Percentiles rank a stretch among this genome's conserved stretches.
These are phyloP conservation scores for Erodium maritimum DNA, from an alignment of 345 rosid species.

Conservation along the genomic window DNA sequence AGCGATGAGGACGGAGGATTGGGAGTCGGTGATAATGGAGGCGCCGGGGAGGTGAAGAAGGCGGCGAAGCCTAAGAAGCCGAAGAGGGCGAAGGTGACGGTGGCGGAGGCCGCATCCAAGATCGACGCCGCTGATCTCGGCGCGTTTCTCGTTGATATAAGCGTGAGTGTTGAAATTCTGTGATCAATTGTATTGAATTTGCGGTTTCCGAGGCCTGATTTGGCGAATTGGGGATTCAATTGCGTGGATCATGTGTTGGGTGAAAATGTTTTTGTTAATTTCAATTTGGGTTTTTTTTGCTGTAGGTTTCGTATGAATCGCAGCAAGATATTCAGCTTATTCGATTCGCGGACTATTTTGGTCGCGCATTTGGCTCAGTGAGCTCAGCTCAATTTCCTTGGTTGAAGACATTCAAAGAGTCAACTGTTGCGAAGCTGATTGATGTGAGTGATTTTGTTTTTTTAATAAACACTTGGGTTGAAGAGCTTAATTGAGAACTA, in stretches of 20 bases:
- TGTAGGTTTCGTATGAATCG: conserved; percentile 47
- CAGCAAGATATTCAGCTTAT: conserved; percentile 58
- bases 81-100: conserved; percentile 55
- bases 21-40: conserved; percentile 17
- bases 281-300: conserved; percentile 3
- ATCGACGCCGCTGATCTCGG: conserved; percentile 42
- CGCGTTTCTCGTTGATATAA: conserved; percentile 42
- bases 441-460: conserved; percentile 35
- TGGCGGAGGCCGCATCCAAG: conserved; percentile 49
- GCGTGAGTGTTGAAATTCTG: conserved; percentile 23
- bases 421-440: conserved; percentile 34
- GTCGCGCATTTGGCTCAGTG: conserved; percentile 49
- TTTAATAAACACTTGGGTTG: too few relatives aligned
- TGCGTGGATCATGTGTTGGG: not conserved
- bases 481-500: too few relatives aligned
- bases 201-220: not conserved
- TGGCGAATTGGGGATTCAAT: too few relatives aligned
- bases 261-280: not conserved
- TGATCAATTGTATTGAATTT: not conserved
- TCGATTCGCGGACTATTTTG: conserved; percentile 72
- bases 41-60: conserved; percentile 29
- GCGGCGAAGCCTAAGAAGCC: conserved; percentile 37
- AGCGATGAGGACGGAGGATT: conserved; percentile 16
- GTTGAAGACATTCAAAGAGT: conserved; percentile 59
- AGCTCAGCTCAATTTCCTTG: conserved; percentile 60